Base-by-base conservation (phyloP, 805 yeast species). In the Alloascoidea hylecoeti region DNA sequence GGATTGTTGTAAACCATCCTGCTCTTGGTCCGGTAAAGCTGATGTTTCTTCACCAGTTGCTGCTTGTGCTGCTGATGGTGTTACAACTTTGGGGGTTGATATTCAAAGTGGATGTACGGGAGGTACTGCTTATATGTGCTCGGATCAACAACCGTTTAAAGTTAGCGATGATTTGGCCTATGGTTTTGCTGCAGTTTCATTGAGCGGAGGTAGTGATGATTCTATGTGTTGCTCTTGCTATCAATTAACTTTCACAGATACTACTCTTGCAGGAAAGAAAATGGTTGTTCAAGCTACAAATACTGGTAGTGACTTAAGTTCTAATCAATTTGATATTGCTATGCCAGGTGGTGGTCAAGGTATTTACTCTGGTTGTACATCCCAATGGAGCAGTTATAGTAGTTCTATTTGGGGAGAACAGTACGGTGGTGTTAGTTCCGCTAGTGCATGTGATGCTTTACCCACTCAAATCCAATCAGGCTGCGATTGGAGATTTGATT, bases 311-410 rank as follows among this genome's bases (percentile, higher is more conserved):
- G 39, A 37, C 27, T 27, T 37, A 15, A 4, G 30, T 12, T 33
- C 30, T 12, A 32, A 27, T 18, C 39, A 37, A 18, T 37, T 37
- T 33, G 39, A 37, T 14, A 32, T 37, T 12, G 39, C 39, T 27
- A 27, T 37, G 18, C 39, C 39, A n/a, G 39, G 39, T 27, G 39
- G 39, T 14, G 39, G 39, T 14, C 15, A 33, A n/a, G 39, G 39
- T 14, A n/a, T 34, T 17, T 37, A 4, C 14, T 9, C n/a, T 9
- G 39, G 39, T 5, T 37, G 39, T 30, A 14, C 9, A 12, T n/a
- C 9, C 17, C 39, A 37, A 16, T 37, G 34, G 34, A 18, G 37
- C 27, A 4, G 15, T 33, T 34, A 34, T 14, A 13, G 23, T 6
- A 17, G 30, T 16, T 12, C 13, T 16, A n/a, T n/a, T n/a, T 37